These are phyloP conservation scores for Sarcocystis neurona DNA, from an alignment of 169 alveolate species.

Conservation along the genomic window DNA sequence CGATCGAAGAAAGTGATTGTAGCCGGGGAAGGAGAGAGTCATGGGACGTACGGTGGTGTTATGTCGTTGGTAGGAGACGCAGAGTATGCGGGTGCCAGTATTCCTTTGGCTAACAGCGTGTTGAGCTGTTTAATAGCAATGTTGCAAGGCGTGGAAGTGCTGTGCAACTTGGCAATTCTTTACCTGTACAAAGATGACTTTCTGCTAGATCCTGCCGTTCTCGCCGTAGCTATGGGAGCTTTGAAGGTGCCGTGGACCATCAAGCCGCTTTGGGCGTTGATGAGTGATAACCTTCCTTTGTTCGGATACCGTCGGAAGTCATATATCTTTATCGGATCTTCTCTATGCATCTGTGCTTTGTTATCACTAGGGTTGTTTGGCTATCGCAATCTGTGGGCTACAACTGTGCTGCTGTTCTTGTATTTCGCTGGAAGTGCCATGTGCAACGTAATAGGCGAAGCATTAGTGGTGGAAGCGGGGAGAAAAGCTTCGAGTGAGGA, in stretches of 20 bases:
- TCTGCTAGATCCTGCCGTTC: conserved; percentile 77
- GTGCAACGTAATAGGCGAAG: conserved; percentile 89
- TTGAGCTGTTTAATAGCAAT: conserved; percentile 68
- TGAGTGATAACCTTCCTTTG: conserved; percentile 83
- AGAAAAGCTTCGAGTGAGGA: conserved; percentile 68
- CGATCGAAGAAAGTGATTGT: no score
- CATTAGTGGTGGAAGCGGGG: conserved; percentile 85
- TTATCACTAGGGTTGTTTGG: conserved; percentile 72
- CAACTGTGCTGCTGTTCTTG: conserved; percentile 64
- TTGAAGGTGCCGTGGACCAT: conserved; percentile 83
- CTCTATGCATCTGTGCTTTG: conserved; percentile 69
- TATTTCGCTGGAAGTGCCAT: conserved; percentile 62
- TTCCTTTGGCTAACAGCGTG: conserved; percentile 27
- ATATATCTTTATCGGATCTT: conserved; percentile 79
- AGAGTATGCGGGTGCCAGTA: neutral
- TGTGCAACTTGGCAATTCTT: conserved; percentile 81
- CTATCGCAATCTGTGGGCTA: conserved; percentile 73
- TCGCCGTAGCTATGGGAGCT: conserved; percentile 78
- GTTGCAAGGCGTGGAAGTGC: conserved; percentile 87
- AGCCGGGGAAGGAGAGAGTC: no score
- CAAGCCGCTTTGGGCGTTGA: conserved; percentile 82
- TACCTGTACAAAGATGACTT: conserved; percentile 84
- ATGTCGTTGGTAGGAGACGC: no score
- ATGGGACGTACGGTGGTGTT: no score
- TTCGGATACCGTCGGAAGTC: conserved; percentile 85